A percentile compares a stretch with the other conserved stretches of the same genome.
phyloP scores from a whole-genome alignment of 1,139 yeast genomes.

The Lodderomyces theae region DNA sequence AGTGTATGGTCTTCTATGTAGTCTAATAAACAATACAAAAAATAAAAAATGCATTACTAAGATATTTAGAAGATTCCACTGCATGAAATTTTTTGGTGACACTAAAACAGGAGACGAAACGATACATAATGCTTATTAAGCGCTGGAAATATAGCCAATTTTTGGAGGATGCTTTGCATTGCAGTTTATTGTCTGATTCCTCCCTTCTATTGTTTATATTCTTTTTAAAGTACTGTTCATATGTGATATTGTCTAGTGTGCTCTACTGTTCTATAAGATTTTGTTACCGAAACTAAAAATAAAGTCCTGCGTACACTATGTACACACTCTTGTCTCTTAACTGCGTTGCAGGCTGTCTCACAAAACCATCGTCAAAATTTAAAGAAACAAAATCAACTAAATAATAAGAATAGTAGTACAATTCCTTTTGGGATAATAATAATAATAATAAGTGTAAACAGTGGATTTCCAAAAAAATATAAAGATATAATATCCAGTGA shows the following conservation, averaged over 20 bases:
- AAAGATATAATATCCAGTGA: neutral
- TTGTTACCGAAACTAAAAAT: too few relatives aligned
- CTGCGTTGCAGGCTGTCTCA: neutral
- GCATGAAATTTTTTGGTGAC: neutral
- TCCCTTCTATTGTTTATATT: neutral
- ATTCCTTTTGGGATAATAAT: too few relatives aligned
- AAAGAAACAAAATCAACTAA: neutral
- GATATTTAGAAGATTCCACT: conserved; percentile 1
- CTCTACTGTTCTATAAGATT: too few relatives aligned
- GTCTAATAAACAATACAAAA: neutral
- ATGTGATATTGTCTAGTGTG: neutral
- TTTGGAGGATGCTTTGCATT: too few relatives aligned
- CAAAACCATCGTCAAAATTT: neutral
- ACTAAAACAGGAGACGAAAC: too few relatives aligned
- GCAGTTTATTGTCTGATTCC: conserved; percentile 2
- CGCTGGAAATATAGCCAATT: too few relatives aligned
- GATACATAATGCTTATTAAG: neutral
- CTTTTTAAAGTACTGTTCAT: neutral
- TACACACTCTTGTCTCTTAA: neutral
- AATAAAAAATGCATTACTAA: neutral
- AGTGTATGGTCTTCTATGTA: too few relatives aligned
- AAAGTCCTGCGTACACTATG: too few relatives aligned
- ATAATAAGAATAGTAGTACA: neutral
- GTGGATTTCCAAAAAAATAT: neutral
- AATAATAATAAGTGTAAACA: too few relatives aligned